Evolutionary conservation across 1,284 basidiomycete species (phyloP).

Genomic region (Xerocomus minutiporus): DNA sequence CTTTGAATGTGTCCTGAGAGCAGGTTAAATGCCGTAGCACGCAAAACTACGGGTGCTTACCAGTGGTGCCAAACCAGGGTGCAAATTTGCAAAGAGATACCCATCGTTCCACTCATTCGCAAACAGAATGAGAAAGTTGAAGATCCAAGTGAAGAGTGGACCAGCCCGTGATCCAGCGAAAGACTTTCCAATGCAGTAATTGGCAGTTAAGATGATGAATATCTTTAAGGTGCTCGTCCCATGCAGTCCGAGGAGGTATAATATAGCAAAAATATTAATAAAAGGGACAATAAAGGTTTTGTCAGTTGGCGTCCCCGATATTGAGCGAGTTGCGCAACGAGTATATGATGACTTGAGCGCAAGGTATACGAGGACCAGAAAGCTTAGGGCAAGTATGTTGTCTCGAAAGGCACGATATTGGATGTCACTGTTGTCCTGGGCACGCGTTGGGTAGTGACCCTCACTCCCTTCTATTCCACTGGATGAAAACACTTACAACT

Average conservation of each 20-base stretch:
- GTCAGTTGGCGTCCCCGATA: constrained; percentile 24
- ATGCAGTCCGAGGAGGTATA: constrained; percentile 78
- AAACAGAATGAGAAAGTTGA: constrained; percentile 75
- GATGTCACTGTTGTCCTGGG: constrained; percentile 78
- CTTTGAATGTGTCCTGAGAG: constrained; percentile 64
- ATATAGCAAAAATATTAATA: constrained; percentile 58
- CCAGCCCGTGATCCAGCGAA: constrained; percentile 42
- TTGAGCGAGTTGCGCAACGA: constrained; percentile 24
- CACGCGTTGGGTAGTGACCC: neutral
- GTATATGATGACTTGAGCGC: constrained; percentile 45
- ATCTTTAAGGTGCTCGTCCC: constrained; percentile 85
- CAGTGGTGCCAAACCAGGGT: constrained; percentile 50
- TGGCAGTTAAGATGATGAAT: constrained; percentile 61
- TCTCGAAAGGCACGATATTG: constrained; percentile 83
- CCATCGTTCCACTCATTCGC: constrained; percentile 77
- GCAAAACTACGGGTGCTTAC: constrained; percentile 35
- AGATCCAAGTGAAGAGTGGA: constrained; percentile 64
- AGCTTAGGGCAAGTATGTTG: constrained; percentile 60
- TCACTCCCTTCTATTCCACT: neutral
- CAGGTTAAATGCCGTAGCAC: constrained; percentile 6
- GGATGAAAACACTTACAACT: constrained; percentile 47
- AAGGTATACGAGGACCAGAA: constrained; percentile 48
- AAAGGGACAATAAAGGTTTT: constrained; percentile 47
- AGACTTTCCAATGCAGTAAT: constrained; percentile 64
- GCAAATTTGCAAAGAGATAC: constrained; percentile 62